A percentile compares a stretch with the other conserved stretches of the same genome.
phyloP scores from a whole-genome alignment of 768 basidiomycete species.

The Cyclocybe cylindracea region DNA sequence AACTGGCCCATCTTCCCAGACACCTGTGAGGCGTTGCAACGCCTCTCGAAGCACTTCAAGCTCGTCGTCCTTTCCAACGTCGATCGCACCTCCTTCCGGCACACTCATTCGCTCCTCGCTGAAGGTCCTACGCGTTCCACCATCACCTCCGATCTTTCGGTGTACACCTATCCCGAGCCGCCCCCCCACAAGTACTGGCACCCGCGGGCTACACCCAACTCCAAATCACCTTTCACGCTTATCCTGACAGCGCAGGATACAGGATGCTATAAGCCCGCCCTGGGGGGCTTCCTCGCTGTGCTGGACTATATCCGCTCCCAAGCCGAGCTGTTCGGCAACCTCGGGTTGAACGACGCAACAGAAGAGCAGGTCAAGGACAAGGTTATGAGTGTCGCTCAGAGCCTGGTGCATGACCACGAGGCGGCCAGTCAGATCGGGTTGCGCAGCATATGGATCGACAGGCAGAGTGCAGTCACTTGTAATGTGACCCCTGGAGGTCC shows the following conservation, averaged over 20 bases:
- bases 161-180: conserved; percentile 33
- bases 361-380: conserved; percentile 38
- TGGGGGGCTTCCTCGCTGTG: conserved; percentile 51
- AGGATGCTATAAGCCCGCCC: conserved; percentile 72
- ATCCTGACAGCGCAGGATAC: conserved; percentile 73
- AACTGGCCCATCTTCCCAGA: conserved; percentile 72
- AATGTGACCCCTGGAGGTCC: conserved; percentile 33
- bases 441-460: conserved; percentile 66
- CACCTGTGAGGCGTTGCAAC: conserved; percentile 56
- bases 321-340: conserved; percentile 36
- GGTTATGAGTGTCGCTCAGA: conserved; percentile 70
- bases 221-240: conserved; percentile 62
- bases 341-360: conserved; percentile 7
- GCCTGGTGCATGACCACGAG: conserved; percentile 64
- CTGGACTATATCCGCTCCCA: conserved; percentile 45
- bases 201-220: conserved; percentile 38
- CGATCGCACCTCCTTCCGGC: conserved; percentile 61
- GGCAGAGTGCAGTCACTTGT: conserved; percentile 47
- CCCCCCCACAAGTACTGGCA: conserved; percentile 42
- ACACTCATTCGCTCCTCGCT: conserved; percentile 58
- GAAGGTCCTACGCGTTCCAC: conserved; percentile 29
- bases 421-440: conserved; percentile 62
- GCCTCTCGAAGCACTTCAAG: conserved; percentile 62
- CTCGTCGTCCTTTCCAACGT: conserved; percentile 79
- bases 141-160: conserved; percentile 16